Evolutionary conservation across 306 rosid genomes (phyloP).

Genomic region (Datisca glomerata): DNA sequence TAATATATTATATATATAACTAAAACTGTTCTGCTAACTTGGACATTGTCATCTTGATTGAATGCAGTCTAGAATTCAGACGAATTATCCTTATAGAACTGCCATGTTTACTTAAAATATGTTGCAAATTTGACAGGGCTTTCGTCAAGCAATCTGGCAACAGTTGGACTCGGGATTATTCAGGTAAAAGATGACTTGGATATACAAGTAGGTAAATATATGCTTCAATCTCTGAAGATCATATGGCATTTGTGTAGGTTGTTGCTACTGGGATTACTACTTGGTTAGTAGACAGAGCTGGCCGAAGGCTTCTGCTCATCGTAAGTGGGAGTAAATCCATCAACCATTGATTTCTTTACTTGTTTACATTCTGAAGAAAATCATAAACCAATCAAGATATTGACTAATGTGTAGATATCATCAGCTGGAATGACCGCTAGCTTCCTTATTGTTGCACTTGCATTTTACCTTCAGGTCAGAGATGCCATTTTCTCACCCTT

Average conservation of each 20-base stretch:
- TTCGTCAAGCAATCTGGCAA: conserved; percentile 48
- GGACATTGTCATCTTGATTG: too few species aligned
- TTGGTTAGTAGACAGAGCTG: conserved; percentile 75
- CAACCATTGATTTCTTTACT: too few species aligned
- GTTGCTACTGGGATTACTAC: conserved; percentile 57
- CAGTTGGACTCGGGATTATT: conserved; percentile 63
- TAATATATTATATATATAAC: too few species aligned
- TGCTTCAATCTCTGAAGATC: not conserved
- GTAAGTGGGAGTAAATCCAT: conserved; percentile 22
- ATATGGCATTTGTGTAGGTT: conserved; percentile 27
- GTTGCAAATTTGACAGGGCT: conserved; percentile 51
- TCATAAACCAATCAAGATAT: too few species aligned
- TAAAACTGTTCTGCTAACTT: too few species aligned
- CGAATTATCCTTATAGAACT: too few species aligned
- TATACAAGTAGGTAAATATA: too few species aligned
- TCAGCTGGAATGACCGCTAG: conserved; percentile 59
- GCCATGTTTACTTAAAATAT: not conserved
- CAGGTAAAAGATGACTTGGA: conserved; percentile 51
- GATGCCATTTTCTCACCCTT: not conserved
- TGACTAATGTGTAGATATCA: conserved; percentile 58
- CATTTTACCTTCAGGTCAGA: conserved; percentile 59
- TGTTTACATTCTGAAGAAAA: too few species aligned
- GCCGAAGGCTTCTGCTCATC: conserved; percentile 61
- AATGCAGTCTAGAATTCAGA: too few species aligned
- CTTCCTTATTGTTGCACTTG: conserved; percentile 48